A percentile compares a stretch with the other conserved stretches of the same genome.
These are phyloP conservation scores for Acmispon strigosus DNA, from an alignment of 306 rosid genomes.

Conservation along the genomic window DNA sequence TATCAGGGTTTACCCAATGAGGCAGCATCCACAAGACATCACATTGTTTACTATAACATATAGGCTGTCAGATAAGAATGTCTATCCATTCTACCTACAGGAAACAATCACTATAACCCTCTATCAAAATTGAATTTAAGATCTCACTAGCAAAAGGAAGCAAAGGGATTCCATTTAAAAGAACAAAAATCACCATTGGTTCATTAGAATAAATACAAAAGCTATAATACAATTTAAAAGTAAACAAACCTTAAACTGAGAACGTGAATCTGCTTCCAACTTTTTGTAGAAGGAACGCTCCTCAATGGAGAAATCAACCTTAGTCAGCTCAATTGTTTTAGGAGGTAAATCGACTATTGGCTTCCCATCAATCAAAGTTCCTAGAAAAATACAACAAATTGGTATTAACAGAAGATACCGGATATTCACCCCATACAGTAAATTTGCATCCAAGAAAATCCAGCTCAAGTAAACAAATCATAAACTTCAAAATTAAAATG, in stretches of 20 bases:
- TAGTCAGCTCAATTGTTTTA: slow-evolving; percentile 55
- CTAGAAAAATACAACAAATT: slow-evolving; percentile 32
- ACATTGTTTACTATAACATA: not conserved
- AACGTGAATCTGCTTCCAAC: slow-evolving; percentile 88
- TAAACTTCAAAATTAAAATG: slow-evolving; percentile 10
- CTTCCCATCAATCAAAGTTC: slow-evolving; percentile 81
- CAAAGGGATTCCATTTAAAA: not conserved
- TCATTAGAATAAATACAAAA: not conserved
- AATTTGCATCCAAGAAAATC: slow-evolving; percentile 8
- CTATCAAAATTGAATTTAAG: not conserved
- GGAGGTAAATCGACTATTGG: slow-evolving; percentile 88
- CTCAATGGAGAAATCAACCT: slow-evolving; percentile 76
- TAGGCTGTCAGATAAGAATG: not conserved
- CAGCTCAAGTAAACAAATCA: slow-evolving; percentile 2
- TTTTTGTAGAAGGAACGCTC: slow-evolving; percentile 91
- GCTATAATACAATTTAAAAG: not conserved
- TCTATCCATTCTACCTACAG: not conserved
- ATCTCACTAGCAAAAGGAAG: not conserved
- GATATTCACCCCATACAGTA: slow-evolving; percentile 10
- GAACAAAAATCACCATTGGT: not conserved
- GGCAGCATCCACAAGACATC: not conserved
- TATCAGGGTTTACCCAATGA: no score
- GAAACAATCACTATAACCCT: not conserved
- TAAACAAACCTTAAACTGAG: slow-evolving; percentile 72
- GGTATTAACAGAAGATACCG: slow-evolving; percentile 11